Conservation (phyloP, 2,329 filamentous ascomycete species). For the Tolypocladium ovalisporum region DNA sequence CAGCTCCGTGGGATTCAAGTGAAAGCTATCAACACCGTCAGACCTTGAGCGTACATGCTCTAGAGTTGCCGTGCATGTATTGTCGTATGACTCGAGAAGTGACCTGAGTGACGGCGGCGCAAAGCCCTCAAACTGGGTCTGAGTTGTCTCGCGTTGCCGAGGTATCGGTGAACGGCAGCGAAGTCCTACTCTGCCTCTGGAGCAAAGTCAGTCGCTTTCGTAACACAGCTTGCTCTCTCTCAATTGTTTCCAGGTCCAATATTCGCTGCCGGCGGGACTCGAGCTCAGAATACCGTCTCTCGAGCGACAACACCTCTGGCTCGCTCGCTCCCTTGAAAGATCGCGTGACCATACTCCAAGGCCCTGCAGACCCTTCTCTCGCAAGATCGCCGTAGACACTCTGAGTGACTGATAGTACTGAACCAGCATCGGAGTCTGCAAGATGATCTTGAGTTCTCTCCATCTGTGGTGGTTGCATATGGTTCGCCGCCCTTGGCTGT, state of each 20-base stretch:
- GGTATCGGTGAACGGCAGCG: neutral
- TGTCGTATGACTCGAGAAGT: too few species aligned
- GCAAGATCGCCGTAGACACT: neutral
- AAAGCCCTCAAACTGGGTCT: too few species aligned
- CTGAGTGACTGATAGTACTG: neutral
- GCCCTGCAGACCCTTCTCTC: neutral
- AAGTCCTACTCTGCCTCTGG: neutral
- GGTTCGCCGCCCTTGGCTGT: neutral
- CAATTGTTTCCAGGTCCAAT: neutral
- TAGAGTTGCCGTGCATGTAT: too few species aligned
- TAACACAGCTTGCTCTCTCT: neutral
- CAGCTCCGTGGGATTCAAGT: too few species aligned
- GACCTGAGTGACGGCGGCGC: too few species aligned
- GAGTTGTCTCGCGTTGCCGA: neutral
- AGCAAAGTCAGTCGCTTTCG: neutral
- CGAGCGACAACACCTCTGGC: neutral
- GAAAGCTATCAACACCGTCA: too few species aligned
- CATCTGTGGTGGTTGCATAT: neutral
- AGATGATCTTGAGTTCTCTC: neutral
- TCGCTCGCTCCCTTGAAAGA: neutral
- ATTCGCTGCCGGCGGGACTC: neutral
- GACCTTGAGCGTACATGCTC: too few species aligned
- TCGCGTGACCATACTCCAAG: neutral
- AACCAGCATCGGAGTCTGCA: neutral
- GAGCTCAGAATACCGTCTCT: neutral